Conservation (phyloP, 1,284 basidiomycete genomes). For the Ganoderma boninense region DNA sequence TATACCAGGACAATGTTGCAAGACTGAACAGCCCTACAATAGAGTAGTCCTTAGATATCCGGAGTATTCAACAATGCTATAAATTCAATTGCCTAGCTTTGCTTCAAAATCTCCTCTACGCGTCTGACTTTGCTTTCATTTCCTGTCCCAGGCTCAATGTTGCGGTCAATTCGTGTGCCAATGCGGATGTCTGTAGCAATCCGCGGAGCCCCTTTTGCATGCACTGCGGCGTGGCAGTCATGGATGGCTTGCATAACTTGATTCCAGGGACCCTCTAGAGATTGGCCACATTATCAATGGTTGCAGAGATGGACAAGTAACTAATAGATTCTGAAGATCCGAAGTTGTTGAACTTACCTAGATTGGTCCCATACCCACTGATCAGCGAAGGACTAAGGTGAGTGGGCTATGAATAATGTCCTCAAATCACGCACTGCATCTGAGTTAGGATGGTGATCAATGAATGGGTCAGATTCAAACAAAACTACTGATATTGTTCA, state of each 20-base stretch:
- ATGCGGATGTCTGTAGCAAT: constrained; percentile 92
- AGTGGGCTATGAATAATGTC: constrained; percentile 6
- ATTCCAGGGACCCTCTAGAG: constrained; percentile 84
- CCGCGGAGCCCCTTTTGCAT: constrained; percentile 76
- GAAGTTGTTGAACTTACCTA: constrained; percentile 57
- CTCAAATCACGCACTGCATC: constrained; percentile 72
- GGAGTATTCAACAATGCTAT: background rate
- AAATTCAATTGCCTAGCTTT: background rate
- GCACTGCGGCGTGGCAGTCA: constrained; percentile 89
- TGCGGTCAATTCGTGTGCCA: constrained; percentile 84
- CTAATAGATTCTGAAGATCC: background rate
- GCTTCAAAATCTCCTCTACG: constrained; percentile 78
- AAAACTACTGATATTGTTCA: background rate
- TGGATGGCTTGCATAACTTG: constrained; percentile 83
- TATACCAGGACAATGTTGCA: constrained; percentile 46
- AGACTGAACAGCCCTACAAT: constrained; percentile 51
- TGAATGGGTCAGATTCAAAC: background rate
- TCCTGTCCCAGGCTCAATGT: constrained; percentile 68
- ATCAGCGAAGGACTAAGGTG: background rate
- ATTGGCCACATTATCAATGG: too few species aligned
- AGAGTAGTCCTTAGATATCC: constrained; percentile 24
- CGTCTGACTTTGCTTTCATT: constrained; percentile 83
- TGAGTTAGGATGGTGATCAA: constrained; percentile 41
- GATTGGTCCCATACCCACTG: constrained; percentile 91
- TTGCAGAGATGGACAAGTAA: background rate